Percentiles rank a stretch among this genome's conserved stretches.
Evolutionary conservation across 1,284 basidiomycete genomes (phyloP).

Genomic region (Vanrija sp.): DNA sequence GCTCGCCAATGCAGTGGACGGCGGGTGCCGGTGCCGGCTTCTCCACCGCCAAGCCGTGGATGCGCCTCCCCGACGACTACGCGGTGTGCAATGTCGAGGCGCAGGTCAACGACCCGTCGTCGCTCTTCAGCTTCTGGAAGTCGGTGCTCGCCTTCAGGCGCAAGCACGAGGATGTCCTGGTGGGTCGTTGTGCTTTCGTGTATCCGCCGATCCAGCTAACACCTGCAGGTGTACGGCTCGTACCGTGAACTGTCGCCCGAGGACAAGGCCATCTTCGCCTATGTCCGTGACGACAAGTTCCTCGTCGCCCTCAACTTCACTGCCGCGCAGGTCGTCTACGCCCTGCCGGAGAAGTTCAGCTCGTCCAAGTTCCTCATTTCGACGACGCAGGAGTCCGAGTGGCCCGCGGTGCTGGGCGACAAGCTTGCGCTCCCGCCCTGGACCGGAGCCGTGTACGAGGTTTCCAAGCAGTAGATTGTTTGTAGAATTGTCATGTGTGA

Average conservation of each 20-base stretch:
- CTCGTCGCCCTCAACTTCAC: constrained; percentile 58
- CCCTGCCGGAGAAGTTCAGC: constrained; percentile 1
- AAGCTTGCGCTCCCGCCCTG: neutral
- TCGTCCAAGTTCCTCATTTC: neutral
- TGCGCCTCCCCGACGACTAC: constrained; percentile 70
- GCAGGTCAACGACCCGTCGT: constrained; percentile 54
- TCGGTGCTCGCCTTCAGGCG: constrained; percentile 57
- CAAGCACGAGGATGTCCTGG: constrained; percentile 55
- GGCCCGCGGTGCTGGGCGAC: neutral
- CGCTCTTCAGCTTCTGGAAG: constrained; percentile 62
- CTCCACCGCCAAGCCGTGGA: constrained; percentile 62
- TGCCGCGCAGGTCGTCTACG: neutral
- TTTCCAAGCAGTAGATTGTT: neutral
- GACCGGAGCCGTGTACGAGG: neutral
- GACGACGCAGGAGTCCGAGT: neutral
- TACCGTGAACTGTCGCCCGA: constrained; percentile 55
- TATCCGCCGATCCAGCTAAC: neutral
- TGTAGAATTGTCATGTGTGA: neutral
- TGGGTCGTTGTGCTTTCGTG: constrained; percentile 32
- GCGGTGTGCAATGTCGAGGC: constrained; percentile 59
- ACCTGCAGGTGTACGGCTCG: constrained; percentile 57
- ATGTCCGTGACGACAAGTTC: constrained; percentile 52
- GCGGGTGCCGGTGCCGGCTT: constrained; percentile 60
- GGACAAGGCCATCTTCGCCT: constrained; percentile 59
- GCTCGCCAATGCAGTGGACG: constrained; percentile 59